phyloP scores from a whole-genome alignment of 2,329 filamentous ascomycete genomes.

The Trichoderma atrobrunneum region DNA sequence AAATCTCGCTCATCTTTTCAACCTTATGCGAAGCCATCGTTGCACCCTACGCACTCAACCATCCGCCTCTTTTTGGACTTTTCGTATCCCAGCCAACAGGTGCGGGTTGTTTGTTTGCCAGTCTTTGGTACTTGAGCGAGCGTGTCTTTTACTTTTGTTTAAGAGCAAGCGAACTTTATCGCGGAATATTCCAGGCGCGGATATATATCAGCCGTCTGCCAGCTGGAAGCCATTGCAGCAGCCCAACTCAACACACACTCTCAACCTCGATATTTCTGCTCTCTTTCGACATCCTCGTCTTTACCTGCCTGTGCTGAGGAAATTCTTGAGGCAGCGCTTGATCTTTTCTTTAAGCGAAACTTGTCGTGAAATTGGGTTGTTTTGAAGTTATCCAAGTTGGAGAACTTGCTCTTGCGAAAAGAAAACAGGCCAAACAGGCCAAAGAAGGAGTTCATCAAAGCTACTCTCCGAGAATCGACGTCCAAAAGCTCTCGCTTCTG shows the following conservation, averaged over 20 bases:
- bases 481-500: background rate
- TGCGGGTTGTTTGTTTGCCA: background rate
- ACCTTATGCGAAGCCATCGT: background rate
- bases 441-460: background rate
- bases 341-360: background rate
- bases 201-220: background rate
- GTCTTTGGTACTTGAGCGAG: conserved; percentile 8
- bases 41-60: background rate
- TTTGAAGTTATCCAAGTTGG: background rate
- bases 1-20: background rate
- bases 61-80: conserved; percentile 23
- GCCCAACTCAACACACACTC: background rate
- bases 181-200: background rate
- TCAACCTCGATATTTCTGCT: background rate
- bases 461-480: background rate
- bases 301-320: background rate
- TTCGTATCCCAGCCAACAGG: conserved; percentile 21
- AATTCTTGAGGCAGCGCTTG: background rate
- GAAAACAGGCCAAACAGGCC: background rate
- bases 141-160: conserved; percentile 3
- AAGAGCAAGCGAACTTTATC: background rate
- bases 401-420: background rate
- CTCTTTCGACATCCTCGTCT: background rate
- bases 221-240: background rate
- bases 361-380: background rate